Percentiles rank a stretch among this genome's conserved stretches.
These are phyloP conservation scores for Arachis monticola DNA, from an alignment of 331 rosid species.

Conservation along the genomic window DNA sequence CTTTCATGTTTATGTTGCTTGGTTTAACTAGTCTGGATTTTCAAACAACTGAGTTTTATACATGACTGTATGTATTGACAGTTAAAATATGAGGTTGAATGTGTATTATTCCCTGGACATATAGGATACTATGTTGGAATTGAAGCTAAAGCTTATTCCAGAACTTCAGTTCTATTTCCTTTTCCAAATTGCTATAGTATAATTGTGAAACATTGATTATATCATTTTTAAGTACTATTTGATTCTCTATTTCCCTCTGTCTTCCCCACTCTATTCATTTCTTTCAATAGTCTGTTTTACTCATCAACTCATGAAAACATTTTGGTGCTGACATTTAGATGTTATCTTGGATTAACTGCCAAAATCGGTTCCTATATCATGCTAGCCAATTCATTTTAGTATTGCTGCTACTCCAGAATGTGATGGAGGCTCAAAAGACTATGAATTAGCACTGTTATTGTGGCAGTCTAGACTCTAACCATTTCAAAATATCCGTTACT, in stretches of 20 bases:
- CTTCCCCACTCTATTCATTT: not conserved
- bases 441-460: slow-evolving; percentile 23
- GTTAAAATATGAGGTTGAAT: slow-evolving; percentile 8
- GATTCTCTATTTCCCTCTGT: not conserved
- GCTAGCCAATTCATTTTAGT: slow-evolving; percentile 14
- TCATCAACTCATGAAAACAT: not conserved
- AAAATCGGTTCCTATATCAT: not conserved
- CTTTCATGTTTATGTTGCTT: not conserved
- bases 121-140: not conserved
- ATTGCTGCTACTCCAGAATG: not conserved
- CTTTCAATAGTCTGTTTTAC: not conserved
- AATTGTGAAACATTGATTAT: not conserved
- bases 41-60: not conserved
- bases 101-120: not conserved
- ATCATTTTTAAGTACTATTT: slow-evolving; percentile 28
- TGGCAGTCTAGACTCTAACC: slow-evolving; percentile 9
- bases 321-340: not conserved
- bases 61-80: not conserved
- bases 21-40: slow-evolving; percentile 13
- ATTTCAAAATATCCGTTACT: not conserved
- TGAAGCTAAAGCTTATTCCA: not conserved
- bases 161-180: not conserved
- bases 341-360: not conserved
- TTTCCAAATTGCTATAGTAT: not conserved
- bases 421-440: slow-evolving; percentile 29